Evolutionary conservation across 1,284 basidiomycete genomes (phyloP).

Genomic region (Apiotrichum brassicae): DNA sequence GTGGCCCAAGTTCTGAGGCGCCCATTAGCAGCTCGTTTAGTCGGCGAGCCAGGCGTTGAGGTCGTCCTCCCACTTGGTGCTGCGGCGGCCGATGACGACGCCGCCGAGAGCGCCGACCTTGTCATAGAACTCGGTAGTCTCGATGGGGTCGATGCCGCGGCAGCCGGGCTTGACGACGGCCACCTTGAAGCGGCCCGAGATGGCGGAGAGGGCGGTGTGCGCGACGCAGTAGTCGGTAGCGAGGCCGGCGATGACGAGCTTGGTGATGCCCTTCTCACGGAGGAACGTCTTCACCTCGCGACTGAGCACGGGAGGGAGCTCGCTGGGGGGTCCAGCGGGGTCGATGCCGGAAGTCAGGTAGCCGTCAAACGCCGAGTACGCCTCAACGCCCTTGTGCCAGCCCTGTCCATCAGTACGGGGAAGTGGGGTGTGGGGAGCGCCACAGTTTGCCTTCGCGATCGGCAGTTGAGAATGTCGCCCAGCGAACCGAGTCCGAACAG

Average conservation of each 20-base stretch:
- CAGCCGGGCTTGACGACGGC: constrained; percentile 23
- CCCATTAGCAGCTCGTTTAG: too few species aligned
- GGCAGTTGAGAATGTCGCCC: too few species aligned
- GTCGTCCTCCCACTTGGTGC: constrained; percentile 6
- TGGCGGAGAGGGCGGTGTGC: constrained; percentile 25
- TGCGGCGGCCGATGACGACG: constrained; percentile 5
- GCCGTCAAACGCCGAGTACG: constrained; percentile 53
- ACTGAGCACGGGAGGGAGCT: constrained; percentile 25
- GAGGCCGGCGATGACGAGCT: constrained; percentile 55
- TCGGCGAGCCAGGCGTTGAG: constrained; percentile 2
- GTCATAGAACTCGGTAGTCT: constrained; percentile 7
- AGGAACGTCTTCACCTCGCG: constrained; percentile 43
- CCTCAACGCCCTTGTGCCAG: constrained; percentile 49
- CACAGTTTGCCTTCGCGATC: too few species aligned
- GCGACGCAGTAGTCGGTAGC: constrained; percentile 57
- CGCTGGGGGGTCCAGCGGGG: constrained; percentile 21
- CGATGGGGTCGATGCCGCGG: constrained; percentile 19
- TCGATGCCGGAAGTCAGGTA: constrained; percentile 22
- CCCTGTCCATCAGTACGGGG: constrained; percentile 33
- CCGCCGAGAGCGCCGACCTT: constrained; percentile 11
- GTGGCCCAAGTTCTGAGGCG: too few species aligned
- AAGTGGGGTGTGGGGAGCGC: not conserved
- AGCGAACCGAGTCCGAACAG: too few species aligned
- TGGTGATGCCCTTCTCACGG: constrained; percentile 42
- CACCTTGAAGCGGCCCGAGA: constrained; percentile 23